Conservation (phyloP, 2,329 filamentous ascomycete species). For the Teratosphaeria zuluensis region DNA sequence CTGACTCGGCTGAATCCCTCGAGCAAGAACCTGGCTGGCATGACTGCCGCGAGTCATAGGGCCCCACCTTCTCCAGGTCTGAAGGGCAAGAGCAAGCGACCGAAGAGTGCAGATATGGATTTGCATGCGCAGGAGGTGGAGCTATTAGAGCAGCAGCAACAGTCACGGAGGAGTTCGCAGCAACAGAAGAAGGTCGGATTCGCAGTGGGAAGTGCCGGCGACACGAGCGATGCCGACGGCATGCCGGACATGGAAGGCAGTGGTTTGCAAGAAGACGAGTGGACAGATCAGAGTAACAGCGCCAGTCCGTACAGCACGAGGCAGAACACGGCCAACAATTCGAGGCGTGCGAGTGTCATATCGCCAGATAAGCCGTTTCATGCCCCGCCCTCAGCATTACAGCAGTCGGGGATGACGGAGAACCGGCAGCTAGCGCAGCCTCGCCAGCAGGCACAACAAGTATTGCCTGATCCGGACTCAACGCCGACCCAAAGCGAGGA, state of each 20-base stretch:
- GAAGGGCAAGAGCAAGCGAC: constrained; percentile 21
- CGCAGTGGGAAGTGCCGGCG: constrained; percentile 20
- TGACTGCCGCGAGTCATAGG: constrained; percentile 10
- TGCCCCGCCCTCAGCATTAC: neutral
- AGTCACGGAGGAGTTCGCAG: constrained; percentile 13
- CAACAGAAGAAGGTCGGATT: constrained; percentile 24
- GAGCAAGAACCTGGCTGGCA: constrained; percentile 27
- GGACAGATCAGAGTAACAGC: constrained; percentile 28
- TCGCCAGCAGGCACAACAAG: neutral
- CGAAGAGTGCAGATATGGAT: constrained; percentile 23
- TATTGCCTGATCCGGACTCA: constrained; percentile 1
- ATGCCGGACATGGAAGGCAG: constrained; percentile 18
- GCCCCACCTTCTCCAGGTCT: constrained; percentile 18
- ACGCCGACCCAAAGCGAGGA: constrained; percentile 5
- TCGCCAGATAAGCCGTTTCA: constrained; percentile 7
- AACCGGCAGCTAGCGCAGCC: neutral
- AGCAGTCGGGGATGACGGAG: neutral
- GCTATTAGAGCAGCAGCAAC: constrained; percentile 9
- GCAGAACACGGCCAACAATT: constrained; percentile 28
- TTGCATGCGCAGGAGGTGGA: constrained; percentile 20
- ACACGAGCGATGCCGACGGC: constrained; percentile 19
- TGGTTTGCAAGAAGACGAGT: constrained; percentile 25
- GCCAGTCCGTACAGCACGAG: constrained; percentile 27
- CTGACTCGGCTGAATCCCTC: constrained; percentile 30
- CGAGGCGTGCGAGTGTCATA: constrained; percentile 20